phyloP scores from a whole-genome alignment of 202 grass and related monocot genomes.

The Musa balbisiana region DNA sequence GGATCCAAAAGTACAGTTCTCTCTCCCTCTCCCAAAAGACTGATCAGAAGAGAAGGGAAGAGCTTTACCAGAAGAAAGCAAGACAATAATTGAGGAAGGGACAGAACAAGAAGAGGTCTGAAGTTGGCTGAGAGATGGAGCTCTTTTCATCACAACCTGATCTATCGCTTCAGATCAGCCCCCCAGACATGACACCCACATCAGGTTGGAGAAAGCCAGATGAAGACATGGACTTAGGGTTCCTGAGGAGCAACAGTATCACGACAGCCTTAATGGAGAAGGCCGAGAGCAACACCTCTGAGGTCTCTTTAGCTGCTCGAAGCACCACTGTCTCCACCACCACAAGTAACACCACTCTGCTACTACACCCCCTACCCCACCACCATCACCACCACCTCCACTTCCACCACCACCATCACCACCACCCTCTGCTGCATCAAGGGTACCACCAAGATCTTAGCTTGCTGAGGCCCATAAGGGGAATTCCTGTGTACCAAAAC shows the following conservation, averaged over 20 bases:
- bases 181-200: neutral
- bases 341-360: neutral
- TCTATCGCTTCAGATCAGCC: conserved; percentile 3
- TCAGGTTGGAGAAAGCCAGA: neutral
- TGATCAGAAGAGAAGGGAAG: neutral
- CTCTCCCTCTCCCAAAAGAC: too few species aligned
- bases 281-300: neutral
- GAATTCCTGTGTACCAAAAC: neutral
- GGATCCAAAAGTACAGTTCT: neutral
- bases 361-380: neutral
- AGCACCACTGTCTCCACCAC: neutral
- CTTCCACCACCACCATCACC: neutral
- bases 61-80: neutral
- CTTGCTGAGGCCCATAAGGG: conserved; percentile 1
- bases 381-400: neutral
- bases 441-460: neutral
- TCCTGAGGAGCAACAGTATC: neutral
- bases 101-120: neutral
- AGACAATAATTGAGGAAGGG: neutral
- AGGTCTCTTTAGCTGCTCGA: conserved; percentile 1
- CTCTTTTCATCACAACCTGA: conserved; percentile 1
- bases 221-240: neutral
- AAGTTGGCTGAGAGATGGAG: neutral
- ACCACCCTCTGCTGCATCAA: neutral
- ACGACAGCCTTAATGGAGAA: too few species aligned